Base-by-base conservation (phyloP, 805 yeast species). In the Barnettozyma sucrosica region DNA sequence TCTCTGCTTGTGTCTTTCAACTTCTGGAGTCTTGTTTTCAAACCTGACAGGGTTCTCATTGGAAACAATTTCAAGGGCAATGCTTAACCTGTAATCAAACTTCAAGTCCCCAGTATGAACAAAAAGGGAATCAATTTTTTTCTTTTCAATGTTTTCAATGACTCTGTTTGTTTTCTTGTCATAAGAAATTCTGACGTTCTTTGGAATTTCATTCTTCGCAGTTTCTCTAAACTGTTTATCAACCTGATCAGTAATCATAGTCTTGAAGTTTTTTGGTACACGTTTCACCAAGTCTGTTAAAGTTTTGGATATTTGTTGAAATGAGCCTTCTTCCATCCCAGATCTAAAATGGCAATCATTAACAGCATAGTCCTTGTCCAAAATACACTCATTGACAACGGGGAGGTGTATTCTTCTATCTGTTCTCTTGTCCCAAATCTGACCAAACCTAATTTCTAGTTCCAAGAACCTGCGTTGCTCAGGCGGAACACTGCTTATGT, bases 11-110 rank as follows among this genome's bases (percentile, higher is more conserved):
- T 78, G 77, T 58, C 97, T 71, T 38, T 78, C 76, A 49, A 76
- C 60, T 21, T 74, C 69, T 7, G 85, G 83, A 49, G 74, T 68
- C 60, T 75, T 70, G 58, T 75, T 68, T 61, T 71, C 71, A 65
- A 77, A 59, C 70, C 74, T 66, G 76, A 62, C 83, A 55, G 68
- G 81, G 65, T 61, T 79, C 66, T 67, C 80, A 30, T 77, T 74
- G 21, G 78, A 76, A 0, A 96, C 96, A 50, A 82, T 63, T 77
- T 89, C 97, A 25, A 85, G 65, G 34, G 88, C 79, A 53, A 90
- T 67, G 6, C 95, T 81, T 33, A 89, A 68, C 55, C 95, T 75
- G 55, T 83, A 71, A 66, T 89, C 97, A 61, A 81, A 83, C 65
- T 81, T 72, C 28, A 85, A 79, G 53, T 85, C 83, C 4, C 97